Evolutionary conservation across 148 eudicot species (phyloP), one percentile per base, ranked within the genome.

Genomic region (Spergularia marina): DNA sequence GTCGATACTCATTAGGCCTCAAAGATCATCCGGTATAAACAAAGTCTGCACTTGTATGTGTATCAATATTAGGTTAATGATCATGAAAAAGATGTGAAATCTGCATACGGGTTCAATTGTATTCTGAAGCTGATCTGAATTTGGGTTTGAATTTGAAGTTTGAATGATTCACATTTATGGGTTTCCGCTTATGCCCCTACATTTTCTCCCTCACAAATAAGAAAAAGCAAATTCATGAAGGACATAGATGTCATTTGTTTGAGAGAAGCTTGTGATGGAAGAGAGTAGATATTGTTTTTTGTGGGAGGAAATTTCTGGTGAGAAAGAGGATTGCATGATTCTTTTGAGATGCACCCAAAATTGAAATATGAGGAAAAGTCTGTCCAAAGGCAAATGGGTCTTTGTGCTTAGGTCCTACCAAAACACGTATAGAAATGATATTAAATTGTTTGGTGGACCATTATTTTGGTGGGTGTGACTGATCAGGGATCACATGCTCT

Each of bases 311-410:
- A 44, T 44, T 6, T 44, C 10, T 44, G 49, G 49, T 44, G 49
- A 44, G 49, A 44, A 0, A 44, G 49, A 44, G 8, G 49, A 44
- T 44, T 6, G 10, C 10, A 44, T 44, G 8, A 6, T 44, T 44
- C 10, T 44, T 44, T 44, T 44, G 49, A 44, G 49, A 44, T 44
- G 49, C 7, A 9, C 49, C 49, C 49, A 44, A 73, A 55, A 12
- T 41, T 23, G n/a, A 36, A 55, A 67, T 65, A 76, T 65, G 78
- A 67, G 66, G 66, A 47, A 44, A 67, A 67, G 40, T 76, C 25
- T 67, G 64, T 57, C 39, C 10, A 47, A 49, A 68, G 78, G n/a
- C 12, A 14, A 23, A 11, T n/a, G 23, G 61, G 70, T 51, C 18
- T 6, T 49, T 68, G 71, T 68, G 55, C 56, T 4, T 49, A n/a